Conservation (phyloP, 768 basidiomycete species). For the Hysterangium stoloniferum region DNA sequence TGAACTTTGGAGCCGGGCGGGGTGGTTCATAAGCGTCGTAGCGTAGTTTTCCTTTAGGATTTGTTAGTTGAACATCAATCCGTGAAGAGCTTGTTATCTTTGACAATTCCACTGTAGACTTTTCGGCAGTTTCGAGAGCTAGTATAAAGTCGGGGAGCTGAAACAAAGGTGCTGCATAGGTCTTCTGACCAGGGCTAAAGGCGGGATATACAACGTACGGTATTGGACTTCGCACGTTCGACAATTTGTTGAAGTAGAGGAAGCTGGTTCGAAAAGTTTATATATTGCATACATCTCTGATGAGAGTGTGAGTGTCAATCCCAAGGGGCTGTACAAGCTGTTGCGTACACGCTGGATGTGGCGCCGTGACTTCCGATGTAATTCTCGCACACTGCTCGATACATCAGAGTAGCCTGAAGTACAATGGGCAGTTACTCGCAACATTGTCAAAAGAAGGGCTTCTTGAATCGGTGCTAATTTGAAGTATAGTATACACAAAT, state of each 20-base stretch:
- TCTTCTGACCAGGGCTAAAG: no score
- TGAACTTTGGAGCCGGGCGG: slow-evolving; percentile 38
- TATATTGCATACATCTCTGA: slow-evolving; percentile 69
- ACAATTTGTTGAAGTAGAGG: slow-evolving; percentile 40
- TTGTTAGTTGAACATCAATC: slow-evolving; percentile 13
- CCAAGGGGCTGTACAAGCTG: background rate
- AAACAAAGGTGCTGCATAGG: slow-evolving; percentile 1
- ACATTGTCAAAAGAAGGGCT: slow-evolving; percentile 61
- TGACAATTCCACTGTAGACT: background rate
- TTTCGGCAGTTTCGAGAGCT: slow-evolving; percentile 35
- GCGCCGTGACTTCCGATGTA: slow-evolving; percentile 38
- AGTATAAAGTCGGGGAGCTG: slow-evolving; percentile 68
- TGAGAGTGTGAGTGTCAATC: background rate
- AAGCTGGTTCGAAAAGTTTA: slow-evolving; percentile 39
- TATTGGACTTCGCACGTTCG: slow-evolving; percentile 40
- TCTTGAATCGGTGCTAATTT: slow-evolving; percentile 62
- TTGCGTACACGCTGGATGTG: slow-evolving; percentile 51
- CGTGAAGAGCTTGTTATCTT: slow-evolving; percentile 14
- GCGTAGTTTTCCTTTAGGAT: slow-evolving; percentile 42
- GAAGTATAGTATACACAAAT: background rate
- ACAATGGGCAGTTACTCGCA: slow-evolving; percentile 55
- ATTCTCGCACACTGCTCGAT: slow-evolving; percentile 31
- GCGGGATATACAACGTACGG: slow-evolving; percentile 35
- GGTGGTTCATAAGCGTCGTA: slow-evolving; percentile 69
- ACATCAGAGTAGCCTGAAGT: slow-evolving; percentile 44